Evolutionary conservation across 2,329 filamentous ascomycete genomes (phyloP).

Genomic region (Fonsecaea nubica): DNA sequence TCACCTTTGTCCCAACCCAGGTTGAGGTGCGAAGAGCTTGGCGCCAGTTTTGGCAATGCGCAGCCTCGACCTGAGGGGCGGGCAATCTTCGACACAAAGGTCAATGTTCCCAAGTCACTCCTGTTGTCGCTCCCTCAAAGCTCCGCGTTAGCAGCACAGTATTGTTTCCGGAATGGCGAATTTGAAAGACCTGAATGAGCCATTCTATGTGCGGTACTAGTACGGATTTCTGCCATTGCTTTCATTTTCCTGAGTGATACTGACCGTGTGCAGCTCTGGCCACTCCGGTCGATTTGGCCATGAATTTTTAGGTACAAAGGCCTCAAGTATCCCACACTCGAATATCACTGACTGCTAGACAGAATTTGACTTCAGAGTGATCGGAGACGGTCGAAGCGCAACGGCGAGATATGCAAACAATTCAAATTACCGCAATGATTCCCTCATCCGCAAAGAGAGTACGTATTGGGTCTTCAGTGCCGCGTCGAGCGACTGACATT

Average conservation of each 20-base stretch:
- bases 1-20: too few species aligned
- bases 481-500: constrained; percentile 34
- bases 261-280: constrained; percentile 74
- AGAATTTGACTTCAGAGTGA: constrained; percentile 96
- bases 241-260: constrained; percentile 42
- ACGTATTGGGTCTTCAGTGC: constrained; percentile 48
- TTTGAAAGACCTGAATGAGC: constrained; percentile 76
- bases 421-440: constrained; percentile 99
- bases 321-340: not conserved
- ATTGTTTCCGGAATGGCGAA: constrained; percentile 60
- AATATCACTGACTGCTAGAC: constrained; percentile 29
- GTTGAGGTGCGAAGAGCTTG: not conserved
- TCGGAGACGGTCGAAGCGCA: constrained; percentile 91
- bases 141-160: not conserved
- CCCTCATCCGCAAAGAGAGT: constrained; percentile 99
- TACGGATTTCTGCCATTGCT: constrained; percentile 57
- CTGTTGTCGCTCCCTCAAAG: too few species aligned
- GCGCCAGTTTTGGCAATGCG: not conserved
- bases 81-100: not conserved
- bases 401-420: constrained; percentile 98
- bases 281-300: constrained; percentile 97
- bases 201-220: constrained; percentile 98
- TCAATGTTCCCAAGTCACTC: too few species aligned
- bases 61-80: not conserved
- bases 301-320: constrained; percentile 82